Base-by-base conservation (phyloP, 2,329 filamentous ascomycete genomes). In the Hortaea werneckii region DNA sequence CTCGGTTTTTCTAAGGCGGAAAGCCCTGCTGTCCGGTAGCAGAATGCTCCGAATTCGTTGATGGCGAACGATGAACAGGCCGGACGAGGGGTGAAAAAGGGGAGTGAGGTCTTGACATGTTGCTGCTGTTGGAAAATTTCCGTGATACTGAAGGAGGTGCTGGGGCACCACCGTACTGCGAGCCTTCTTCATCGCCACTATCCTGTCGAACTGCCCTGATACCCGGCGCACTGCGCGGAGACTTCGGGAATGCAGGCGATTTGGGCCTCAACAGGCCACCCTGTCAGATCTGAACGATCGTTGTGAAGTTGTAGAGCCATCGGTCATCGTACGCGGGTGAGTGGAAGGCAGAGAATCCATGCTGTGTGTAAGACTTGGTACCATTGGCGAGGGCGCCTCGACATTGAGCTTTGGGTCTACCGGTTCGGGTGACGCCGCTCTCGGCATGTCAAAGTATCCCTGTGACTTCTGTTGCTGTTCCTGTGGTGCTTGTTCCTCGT, bases 1-100 rank as follows among this genome's bases (percentile, higher is more conserved):
- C 82, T 79, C 32, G 88, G 66, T 29, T 71, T 67, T 13, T 40
- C 41, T 40, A 51, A 35, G 20, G 20, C 20, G 20, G 20, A 20
- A 20, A 20, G 20, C 8, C 32, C 9, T 35, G 49, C 29, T 51
- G 51, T 20, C 45, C 35, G 32, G 68, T 75, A 39, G 76, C 75
- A 1, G 88, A 94, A 42, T 79, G 78, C 50, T 95, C 87, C 1
- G 90, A 96, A 50, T 81, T 82, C 34, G 87, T 76, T 0, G 92
- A 96, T 1, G 88, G 87, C 1, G 89, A 94, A 58, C 88, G 78
- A 48, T 80, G 78, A 56, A 82, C 77, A 28, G 79, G 73, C 11
- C 77, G 73, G 47, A 76, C 66, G 43, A 73, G 75, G 1, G 83
- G 82, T 26, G 84, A 83, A 50, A 78, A 71, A 40, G 80, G 80